A percentile compares a stretch with the other conserved stretches of the same genome.
Conservation (phyloP, 169 alveolate genomes). For the Cyclospora cayetanensis region DNA sequence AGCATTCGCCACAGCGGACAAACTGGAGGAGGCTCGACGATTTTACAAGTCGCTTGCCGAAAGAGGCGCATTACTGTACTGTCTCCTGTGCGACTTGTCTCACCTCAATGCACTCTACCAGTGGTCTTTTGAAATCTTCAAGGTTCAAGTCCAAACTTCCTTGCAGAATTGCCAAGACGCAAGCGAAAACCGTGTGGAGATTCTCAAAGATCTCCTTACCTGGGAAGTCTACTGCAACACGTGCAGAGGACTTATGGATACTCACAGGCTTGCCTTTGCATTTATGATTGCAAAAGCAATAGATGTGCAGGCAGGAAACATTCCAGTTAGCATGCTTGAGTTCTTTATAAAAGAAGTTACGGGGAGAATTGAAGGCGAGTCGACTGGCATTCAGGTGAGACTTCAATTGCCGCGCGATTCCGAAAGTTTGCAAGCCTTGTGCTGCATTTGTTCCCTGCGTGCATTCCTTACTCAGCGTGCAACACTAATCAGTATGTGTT, state of each 20-base stretch:
- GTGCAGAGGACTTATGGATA: conserved; percentile 93
- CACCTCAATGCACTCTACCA: conserved; percentile 76
- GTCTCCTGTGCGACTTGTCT: conserved; percentile 79
- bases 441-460: too few relatives aligned
- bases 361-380: neutral
- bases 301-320: conserved; percentile 29
- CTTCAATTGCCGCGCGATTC: too few relatives aligned
- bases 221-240: conserved; percentile 87
- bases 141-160: neutral
- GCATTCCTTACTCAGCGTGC: too few relatives aligned
- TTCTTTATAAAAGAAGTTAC: conserved; percentile 27
- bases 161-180: conserved; percentile 17
- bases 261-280: conserved; percentile 88
- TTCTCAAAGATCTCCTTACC: conserved; percentile 88
- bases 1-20: conserved; percentile 86
- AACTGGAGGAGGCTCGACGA: conserved; percentile 93
- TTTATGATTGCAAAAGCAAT: conserved; percentile 89
- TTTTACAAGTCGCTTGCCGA: conserved; percentile 94
- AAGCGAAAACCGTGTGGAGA: conserved; percentile 80
- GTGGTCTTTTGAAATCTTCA: conserved; percentile 89
- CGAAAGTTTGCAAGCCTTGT: too few relatives aligned
- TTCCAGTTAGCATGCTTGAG: conserved; percentile 29
- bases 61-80: conserved; percentile 93
- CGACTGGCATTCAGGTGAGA: neutral
- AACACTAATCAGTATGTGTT: too few relatives aligned